Conservation (phyloP, 2,329 filamentous ascomycete species). For the Aphanoascus verrucosus region DNA sequence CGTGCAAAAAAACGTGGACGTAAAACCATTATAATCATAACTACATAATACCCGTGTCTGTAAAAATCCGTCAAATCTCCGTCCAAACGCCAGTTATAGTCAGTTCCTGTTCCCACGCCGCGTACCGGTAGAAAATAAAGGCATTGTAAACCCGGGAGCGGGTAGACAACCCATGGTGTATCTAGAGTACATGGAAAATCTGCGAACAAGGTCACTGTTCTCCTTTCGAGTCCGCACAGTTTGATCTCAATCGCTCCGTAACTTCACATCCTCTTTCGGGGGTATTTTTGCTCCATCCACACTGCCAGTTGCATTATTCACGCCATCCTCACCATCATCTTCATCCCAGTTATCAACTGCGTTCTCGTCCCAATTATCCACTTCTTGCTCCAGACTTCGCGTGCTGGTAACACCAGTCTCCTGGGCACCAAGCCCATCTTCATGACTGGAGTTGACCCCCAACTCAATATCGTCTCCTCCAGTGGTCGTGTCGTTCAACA, state of each 20-base stretch:
- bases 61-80: no score
- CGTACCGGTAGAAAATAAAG: no score
- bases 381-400: conserved; percentile 60
- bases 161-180: background rate
- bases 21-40: no score
- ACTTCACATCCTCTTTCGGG: conserved; percentile 19
- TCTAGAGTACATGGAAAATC: background rate
- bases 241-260: conserved; percentile 26
- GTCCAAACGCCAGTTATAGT: no score
- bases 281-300: conserved; percentile 19
- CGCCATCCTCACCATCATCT: conserved; percentile 19
- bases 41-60: no score
- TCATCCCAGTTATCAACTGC: conserved; percentile 54
- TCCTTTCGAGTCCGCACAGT: background rate
- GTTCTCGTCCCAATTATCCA: conserved; percentile 94
- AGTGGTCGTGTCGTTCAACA: conserved; percentile 42
- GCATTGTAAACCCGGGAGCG: no score
- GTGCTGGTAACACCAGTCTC: conserved; percentile 51
- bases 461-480: conserved; percentile 29
- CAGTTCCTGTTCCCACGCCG: no score
- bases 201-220: background rate
- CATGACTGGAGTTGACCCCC: conserved; percentile 12
- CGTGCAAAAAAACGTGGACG: no score
- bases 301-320: conserved; percentile 17
- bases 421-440: conserved; percentile 39